These are phyloP conservation scores for Ceratorhiza oryzae-sativae DNA, from an alignment of 1,284 basidiomycete genomes.

Conservation along the genomic window DNA sequence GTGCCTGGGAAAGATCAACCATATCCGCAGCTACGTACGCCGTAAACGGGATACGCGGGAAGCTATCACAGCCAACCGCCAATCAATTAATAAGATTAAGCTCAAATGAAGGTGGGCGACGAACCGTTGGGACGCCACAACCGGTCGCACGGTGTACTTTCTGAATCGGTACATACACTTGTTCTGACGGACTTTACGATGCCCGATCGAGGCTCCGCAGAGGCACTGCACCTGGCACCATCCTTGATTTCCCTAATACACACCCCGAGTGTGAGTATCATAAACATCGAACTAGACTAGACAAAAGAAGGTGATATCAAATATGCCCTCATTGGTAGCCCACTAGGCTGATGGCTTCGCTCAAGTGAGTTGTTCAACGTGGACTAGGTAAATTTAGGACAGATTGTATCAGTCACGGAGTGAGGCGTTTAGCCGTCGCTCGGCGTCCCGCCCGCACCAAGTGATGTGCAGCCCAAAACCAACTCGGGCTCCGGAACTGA, in stretches of 20 bases:
- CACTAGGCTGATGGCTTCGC: constrained; percentile 70
- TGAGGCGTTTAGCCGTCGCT: constrained; percentile 44
- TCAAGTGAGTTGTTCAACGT: constrained; percentile 82
- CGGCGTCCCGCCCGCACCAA: constrained; percentile 28
- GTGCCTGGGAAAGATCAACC: constrained; percentile 84
- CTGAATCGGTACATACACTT: constrained; percentile 67
- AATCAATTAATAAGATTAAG: constrained; percentile 8
- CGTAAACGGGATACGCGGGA: constrained; percentile 71
- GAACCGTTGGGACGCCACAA: constrained; percentile 50
- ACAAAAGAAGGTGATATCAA: constrained; percentile 43
- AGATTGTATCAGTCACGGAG: constrained; percentile 85
- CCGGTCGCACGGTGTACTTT: constrained; percentile 81
- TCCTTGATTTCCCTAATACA: constrained; percentile 57
- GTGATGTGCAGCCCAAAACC: constrained; percentile 45
- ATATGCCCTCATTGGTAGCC: constrained; percentile 86
- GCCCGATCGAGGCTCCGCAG: constrained; percentile 79
- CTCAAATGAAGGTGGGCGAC: constrained; percentile 41
- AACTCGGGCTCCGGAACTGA: constrained; percentile 47
- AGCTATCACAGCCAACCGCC: constrained; percentile 53
- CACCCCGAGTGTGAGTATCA: constrained; percentile 45
- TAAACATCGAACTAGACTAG: constrained; percentile 44
- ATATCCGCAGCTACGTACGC: constrained; percentile 87
- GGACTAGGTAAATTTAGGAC: constrained; percentile 76
- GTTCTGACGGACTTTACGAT: constrained; percentile 62
- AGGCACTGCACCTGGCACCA: constrained; percentile 73